Percentiles rank a stretch among this genome's conserved stretches.
These are phyloP conservation scores for Talaromyces sp. DNA, from an alignment of 2,329 filamentous ascomycete genomes.

Conservation along the genomic window DNA sequence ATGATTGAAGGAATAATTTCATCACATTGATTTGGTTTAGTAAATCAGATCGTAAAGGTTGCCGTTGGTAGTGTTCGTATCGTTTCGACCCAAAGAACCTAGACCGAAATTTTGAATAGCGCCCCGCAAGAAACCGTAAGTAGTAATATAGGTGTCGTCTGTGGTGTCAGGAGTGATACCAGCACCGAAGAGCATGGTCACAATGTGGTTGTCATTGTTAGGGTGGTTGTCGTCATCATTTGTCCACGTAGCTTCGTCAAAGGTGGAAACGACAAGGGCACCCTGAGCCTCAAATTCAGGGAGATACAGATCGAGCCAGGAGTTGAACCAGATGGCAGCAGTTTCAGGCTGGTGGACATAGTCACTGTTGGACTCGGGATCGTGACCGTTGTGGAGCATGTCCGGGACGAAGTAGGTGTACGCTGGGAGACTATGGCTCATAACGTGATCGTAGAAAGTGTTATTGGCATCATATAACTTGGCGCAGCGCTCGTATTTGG, in stretches of 20 bases:
- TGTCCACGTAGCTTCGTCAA: conserved; percentile 22
- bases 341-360: conserved; percentile 20
- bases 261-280: conserved; percentile 22
- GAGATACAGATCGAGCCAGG: conserved; percentile 21
- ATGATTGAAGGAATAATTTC: too few species aligned
- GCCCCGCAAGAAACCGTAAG: conserved; percentile 19
- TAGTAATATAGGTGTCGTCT: conserved; percentile 19
- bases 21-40: background rate
- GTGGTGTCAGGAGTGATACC: conserved; percentile 17
- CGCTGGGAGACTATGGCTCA: conserved; percentile 15
- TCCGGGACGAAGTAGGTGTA: conserved; percentile 22
- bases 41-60: conserved; percentile 14
- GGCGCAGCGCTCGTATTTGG: conserved; percentile 16
- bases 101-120: conserved; percentile 21
- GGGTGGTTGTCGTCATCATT: conserved; percentile 18
- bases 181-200: conserved; percentile 19
- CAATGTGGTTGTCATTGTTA: conserved; percentile 21
- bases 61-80: conserved; percentile 20
- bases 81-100: conserved; percentile 20
- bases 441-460: conserved; percentile 18
- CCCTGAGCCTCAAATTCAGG: conserved; percentile 20
- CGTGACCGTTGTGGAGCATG: conserved; percentile 21
- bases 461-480: conserved; percentile 18
- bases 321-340: conserved; percentile 12
- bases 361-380: conserved; percentile 19